Conservation (phyloP, 169 alveolate species). For the Eimeria sp. region DNA sequence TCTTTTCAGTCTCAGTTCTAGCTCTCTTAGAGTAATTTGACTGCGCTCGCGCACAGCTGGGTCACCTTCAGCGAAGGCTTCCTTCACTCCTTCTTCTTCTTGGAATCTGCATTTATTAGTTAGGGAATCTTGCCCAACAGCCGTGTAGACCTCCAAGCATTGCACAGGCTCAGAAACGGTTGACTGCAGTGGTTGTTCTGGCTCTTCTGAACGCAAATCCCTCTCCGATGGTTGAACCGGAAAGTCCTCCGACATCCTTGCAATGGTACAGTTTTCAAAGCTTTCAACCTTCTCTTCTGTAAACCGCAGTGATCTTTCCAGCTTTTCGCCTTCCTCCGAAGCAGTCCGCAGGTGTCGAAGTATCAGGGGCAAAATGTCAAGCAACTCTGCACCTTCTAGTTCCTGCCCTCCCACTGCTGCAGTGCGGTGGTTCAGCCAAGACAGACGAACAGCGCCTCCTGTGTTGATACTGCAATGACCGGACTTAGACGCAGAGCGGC, state of each 20-base stretch:
- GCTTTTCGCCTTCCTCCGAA: constrained; percentile 13
- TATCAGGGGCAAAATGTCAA: not conserved
- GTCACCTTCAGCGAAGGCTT: constrained; percentile 36
- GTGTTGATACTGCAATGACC: not conserved
- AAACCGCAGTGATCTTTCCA: not conserved
- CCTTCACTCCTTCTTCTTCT: constrained; percentile 37
- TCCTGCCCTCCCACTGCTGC: not conserved
- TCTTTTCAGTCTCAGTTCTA: constrained; percentile 6
- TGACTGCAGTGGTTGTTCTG: not conserved
- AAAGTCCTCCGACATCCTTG: not conserved
- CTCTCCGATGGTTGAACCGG: not conserved
- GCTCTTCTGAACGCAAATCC: not conserved
- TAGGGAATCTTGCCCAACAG: constrained; percentile 40
- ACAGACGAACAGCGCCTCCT: not conserved
- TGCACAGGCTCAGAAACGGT: constrained; percentile 7
- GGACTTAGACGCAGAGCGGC: not conserved
- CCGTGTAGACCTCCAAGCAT: constrained; percentile 46
- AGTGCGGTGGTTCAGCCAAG: not conserved
- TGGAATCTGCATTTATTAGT: constrained; percentile 1
- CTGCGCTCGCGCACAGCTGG: constrained; percentile 76
- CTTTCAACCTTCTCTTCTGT: not conserved
- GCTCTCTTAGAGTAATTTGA: constrained; percentile 46
- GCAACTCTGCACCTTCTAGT: not conserved
- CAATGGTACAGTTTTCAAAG: not conserved
- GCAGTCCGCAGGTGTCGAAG: constrained; percentile 36